Base-by-base conservation (phyloP, 2,329 filamentous ascomycete species). In the Penicillium frequentans region DNA sequence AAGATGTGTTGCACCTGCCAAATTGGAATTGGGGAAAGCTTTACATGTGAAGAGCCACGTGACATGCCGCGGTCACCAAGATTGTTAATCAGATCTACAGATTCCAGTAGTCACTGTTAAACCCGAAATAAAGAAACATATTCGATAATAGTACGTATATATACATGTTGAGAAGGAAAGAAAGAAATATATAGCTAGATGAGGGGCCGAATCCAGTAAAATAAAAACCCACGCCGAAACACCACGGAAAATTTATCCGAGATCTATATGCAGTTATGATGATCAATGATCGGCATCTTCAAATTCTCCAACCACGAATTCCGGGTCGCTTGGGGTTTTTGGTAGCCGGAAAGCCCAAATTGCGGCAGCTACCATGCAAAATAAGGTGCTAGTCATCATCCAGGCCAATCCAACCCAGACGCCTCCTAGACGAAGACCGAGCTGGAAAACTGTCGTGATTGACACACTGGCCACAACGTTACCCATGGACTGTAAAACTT, bases 351-450 rank as follows among this genome's bases (percentile, higher is more conserved):
- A 70, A 27, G 54, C 54, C 64, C 64, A 73, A 16, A 73, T 66
- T 1, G 70, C 61, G 1, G 65, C 54, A 0, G 66, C 71, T 2
- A 73, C 70, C 52, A 68, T 54, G 24, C 61, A 64, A 60, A 76
- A 76, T 21, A 74, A 57, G 1, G 65, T 56, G 26, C 72, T 69
- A 3, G 73, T 74, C 56, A 75, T 71, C 64, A 77, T 72, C 71
- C 76, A 82, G 0, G 81, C 79, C 37, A 82, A 57, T 6, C 81
- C 81, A 35, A 81, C 71, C 80, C 79, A 82, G 5, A 68, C 59
- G 4, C 74, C 75, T 1, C 79, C 80, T 8, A 80, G 54, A 11
- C 77, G 71, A 55, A 82, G 71, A 0, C 80, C 81, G 55, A 77
- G 67, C 31, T 79, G 74, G 57, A 82, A 82, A 14, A 79, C 66